These are phyloP conservation scores for Ophiostoma sp. DNA, from an alignment of 2,329 filamentous ascomycete genomes.

Conservation along the genomic window DNA sequence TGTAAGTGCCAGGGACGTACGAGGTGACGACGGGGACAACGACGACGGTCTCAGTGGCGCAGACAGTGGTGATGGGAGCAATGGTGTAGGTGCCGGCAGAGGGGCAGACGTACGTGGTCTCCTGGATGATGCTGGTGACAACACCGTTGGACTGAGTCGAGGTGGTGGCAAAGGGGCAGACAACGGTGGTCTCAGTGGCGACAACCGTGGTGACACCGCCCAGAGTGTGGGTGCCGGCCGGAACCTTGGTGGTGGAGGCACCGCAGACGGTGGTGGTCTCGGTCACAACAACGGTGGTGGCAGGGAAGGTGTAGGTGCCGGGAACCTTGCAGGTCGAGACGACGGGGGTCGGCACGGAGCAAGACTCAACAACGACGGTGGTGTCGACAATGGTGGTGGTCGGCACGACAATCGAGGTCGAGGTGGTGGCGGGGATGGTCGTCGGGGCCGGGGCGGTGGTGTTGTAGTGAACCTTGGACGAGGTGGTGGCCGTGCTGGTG, in stretches of 20 bases:
- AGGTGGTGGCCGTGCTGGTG: background rate
- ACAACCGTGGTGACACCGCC: constrained; percentile 70
- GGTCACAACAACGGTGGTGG: constrained; percentile 63
- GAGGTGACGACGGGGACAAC: constrained; percentile 61
- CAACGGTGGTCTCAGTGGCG: constrained; percentile 58
- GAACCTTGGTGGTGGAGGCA: constrained; percentile 55
- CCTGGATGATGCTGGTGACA: constrained; percentile 49
- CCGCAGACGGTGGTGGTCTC: constrained; percentile 62
- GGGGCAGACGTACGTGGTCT: constrained; percentile 25
- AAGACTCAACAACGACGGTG: constrained; percentile 25
- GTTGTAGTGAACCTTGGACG: background rate
- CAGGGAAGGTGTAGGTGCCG: constrained; percentile 70
- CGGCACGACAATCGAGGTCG: background rate
- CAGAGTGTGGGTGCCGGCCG: constrained; percentile 60
- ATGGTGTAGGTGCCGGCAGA: constrained; percentile 68
- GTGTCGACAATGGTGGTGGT: constrained; percentile 24
- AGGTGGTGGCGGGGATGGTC: background rate
- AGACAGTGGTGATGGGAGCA: constrained; percentile 56
- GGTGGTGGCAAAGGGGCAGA: constrained; percentile 63
- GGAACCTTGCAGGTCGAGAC: constrained; percentile 55
- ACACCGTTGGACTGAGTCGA: constrained; percentile 52
- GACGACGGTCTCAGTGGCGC: constrained; percentile 47
- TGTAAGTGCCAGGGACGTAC: constrained; percentile 67
- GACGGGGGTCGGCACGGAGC: constrained; percentile 46
- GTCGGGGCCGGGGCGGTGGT: constrained; percentile 5